These are phyloP conservation scores for Lipomyces spencermartinsiae DNA, from an alignment of 805 yeast genomes.

Conservation along the genomic window DNA sequence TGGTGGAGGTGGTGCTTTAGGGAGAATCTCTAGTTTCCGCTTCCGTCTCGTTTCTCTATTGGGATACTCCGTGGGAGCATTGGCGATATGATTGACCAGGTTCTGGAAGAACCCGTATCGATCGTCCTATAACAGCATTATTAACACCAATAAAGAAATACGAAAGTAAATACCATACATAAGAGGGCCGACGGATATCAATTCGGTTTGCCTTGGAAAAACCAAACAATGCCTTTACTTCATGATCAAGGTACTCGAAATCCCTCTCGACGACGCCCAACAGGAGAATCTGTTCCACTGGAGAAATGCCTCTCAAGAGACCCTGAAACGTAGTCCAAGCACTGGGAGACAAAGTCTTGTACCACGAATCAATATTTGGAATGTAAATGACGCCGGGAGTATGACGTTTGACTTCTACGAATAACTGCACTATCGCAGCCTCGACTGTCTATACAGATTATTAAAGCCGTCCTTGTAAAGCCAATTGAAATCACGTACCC, in stretches of 20 bases:
- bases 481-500: constrained; percentile 42
- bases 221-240: constrained; percentile 64
- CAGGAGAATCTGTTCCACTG: constrained; percentile 75
- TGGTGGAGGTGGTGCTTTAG: constrained; percentile 48
- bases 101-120: constrained; percentile 62
- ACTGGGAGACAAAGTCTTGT: constrained; percentile 66
- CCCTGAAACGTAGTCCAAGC: constrained; percentile 76
- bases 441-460: constrained; percentile 62
- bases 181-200: constrained; percentile 52
- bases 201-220: constrained; percentile 57
- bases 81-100: constrained; percentile 59
- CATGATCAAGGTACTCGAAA: constrained; percentile 52
- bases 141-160: not conserved
- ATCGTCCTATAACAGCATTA: constrained; percentile 46
- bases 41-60: constrained; percentile 60
- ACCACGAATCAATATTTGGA: constrained; percentile 84
- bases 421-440: constrained; percentile 78
- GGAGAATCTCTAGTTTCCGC: constrained; percentile 50
- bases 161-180: not conserved
- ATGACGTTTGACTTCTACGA: constrained; percentile 86
- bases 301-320: constrained; percentile 67
- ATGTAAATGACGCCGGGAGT: constrained; percentile 85
- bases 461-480: not conserved
- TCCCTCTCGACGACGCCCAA: constrained; percentile 68
- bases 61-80: constrained; percentile 75